phyloP scores from a whole-genome alignment of 306 rosid genomes.

The Cyclanthera cordifolia region DNA sequence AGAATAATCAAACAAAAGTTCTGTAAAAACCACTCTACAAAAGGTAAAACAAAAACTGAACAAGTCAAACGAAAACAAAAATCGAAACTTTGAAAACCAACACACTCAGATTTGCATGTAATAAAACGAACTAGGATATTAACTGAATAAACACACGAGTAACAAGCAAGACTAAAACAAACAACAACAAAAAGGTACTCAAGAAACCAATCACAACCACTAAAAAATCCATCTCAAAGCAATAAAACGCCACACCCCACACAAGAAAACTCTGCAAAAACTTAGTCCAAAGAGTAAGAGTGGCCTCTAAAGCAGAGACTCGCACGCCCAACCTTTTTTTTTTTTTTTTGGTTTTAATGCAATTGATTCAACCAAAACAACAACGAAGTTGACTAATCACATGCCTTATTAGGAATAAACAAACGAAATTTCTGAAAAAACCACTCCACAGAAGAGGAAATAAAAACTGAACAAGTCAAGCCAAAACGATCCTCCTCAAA shows the following conservation, averaged over 20 bases:
- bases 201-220: neutral
- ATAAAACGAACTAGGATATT: neutral
- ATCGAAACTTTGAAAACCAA: neutral
- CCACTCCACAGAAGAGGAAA: neutral
- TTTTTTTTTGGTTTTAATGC: neutral
- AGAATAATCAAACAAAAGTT: neutral
- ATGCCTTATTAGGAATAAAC: neutral
- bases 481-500: neutral
- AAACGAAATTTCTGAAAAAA: neutral
- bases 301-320: neutral
- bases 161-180: neutral
- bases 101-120: neutral
- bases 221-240: conserved; percentile 1
- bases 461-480: neutral
- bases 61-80: neutral
- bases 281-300: neutral
- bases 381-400: neutral
- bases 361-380: neutral
- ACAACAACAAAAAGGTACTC: neutral
- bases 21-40: neutral
- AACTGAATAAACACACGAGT: neutral
- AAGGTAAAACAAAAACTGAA: neutral
- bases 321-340: neutral
- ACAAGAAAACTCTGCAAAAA: neutral
- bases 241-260: neutral